Percentiles rank a stretch among this genome's conserved stretches.
Conservation (phyloP, 75 land plant genomes). For the Pinus albicaulis region DNA sequence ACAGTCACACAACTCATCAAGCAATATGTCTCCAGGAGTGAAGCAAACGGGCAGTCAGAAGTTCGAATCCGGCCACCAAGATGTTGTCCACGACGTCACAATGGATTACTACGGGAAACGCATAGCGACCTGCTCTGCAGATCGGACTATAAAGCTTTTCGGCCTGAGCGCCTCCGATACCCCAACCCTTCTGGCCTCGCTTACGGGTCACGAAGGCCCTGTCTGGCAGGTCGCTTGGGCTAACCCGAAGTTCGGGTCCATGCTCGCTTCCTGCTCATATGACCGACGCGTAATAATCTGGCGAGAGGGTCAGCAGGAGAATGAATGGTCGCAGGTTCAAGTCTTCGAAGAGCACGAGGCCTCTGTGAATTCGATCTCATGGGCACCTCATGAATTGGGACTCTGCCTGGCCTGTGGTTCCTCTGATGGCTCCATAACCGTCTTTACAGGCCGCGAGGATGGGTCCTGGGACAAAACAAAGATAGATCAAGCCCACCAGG, state of each 20-base stretch:
- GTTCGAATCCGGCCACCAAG: slow-evolving; percentile 55
- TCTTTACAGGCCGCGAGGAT: slow-evolving; percentile 62
- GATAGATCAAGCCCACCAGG: slow-evolving; percentile 76
- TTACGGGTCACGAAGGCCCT: slow-evolving; percentile 60
- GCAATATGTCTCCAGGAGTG: background rate
- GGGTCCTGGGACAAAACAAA: slow-evolving; percentile 69
- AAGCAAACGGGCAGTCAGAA: slow-evolving; percentile 17
- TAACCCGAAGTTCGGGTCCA: slow-evolving; percentile 60
- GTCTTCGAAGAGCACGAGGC: slow-evolving; percentile 68
- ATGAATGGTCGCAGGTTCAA: slow-evolving; percentile 64
- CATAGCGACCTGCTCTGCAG: slow-evolving; percentile 53
- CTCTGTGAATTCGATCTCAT: slow-evolving; percentile 77
- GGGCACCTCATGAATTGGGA: slow-evolving; percentile 87
- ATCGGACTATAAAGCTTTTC: slow-evolving; percentile 38
- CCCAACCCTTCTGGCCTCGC: slow-evolving; percentile 30
- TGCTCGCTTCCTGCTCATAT: slow-evolving; percentile 70
- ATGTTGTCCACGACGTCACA: slow-evolving; percentile 49
- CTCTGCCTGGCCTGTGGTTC: slow-evolving; percentile 82
- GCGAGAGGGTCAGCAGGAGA: slow-evolving; percentile 53
- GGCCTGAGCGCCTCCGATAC: slow-evolving; percentile 13
- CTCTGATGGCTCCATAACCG: slow-evolving; percentile 76
- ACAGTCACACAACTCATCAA: too few species aligned
- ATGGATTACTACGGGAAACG: slow-evolving; percentile 62
- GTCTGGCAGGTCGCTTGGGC: slow-evolving; percentile 76
- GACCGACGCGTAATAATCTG: slow-evolving; percentile 67